Evolutionary conservation across 2,329 filamentous ascomycete species (phyloP).

Genomic region (Trichoderma oligosporum): DNA sequence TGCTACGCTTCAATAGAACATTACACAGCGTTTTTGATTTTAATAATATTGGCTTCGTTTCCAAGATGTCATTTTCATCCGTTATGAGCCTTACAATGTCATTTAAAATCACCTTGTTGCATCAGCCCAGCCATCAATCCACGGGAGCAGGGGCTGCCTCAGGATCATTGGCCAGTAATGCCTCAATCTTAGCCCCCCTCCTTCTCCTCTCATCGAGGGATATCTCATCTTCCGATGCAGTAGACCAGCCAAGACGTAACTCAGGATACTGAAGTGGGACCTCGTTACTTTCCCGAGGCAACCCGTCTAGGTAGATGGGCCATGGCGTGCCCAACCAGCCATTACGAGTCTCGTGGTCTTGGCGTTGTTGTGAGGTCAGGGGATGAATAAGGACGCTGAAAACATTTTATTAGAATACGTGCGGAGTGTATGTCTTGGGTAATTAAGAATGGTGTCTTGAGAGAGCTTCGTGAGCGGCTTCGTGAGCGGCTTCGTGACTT

Average conservation of each 20-base stretch:
- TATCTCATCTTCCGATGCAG: conserved; percentile 27
- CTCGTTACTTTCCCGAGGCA: conserved; percentile 27
- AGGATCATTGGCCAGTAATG: conserved; percentile 28
- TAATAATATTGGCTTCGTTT: no score
- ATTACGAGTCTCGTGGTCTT: conserved; percentile 33
- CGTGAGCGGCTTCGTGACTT: not conserved
- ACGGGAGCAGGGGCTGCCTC: conserved; percentile 32
- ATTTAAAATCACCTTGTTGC: no score
- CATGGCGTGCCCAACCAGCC: conserved; percentile 35
- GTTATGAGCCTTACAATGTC: no score
- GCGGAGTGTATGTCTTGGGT: not conserved
- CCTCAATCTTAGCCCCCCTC: conserved; percentile 30
- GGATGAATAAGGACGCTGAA: conserved; percentile 34
- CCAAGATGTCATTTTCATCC: no score
- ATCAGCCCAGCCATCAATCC: conserved; percentile 20
- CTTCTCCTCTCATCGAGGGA: conserved; percentile 32
- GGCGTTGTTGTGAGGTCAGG: conserved; percentile 30
- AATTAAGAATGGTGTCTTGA: not conserved
- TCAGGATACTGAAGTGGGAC: conserved; percentile 34
- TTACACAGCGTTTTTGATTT: no score
- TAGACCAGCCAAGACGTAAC: conserved; percentile 31
- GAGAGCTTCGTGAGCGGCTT: not conserved
- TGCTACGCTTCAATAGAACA: no score
- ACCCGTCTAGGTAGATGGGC: conserved; percentile 32
- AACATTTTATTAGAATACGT: not conserved